These are phyloP conservation scores for Ustilago loliicola DNA, from an alignment of 1,284 basidiomycete genomes.

Conservation along the genomic window DNA sequence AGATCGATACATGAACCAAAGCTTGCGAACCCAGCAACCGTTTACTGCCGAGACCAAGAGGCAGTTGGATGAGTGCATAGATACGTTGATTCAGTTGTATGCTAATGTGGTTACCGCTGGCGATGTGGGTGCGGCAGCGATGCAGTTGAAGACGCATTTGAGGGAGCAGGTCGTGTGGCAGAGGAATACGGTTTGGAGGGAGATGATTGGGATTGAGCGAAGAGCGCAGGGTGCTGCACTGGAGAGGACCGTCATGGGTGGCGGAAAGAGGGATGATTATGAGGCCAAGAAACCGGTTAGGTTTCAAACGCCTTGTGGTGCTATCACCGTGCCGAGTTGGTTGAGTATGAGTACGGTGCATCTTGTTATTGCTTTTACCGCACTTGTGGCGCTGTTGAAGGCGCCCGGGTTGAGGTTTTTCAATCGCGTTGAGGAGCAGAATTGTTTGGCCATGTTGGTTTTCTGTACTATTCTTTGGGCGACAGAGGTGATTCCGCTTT, in stretches of 20 bases:
- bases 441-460: conserved; percentile 88
- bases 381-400: conserved; percentile 65
- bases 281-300: conserved; percentile 57
- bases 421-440: conserved; percentile 82
- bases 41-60: conserved; percentile 75
- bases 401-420: conserved; percentile 66
- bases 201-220: conserved; percentile 93
- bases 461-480: conserved; percentile 97
- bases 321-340: conserved; percentile 56
- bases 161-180: conserved; percentile 92
- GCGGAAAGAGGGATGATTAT: conserved; percentile 26
- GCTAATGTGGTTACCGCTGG: conserved; percentile 86
- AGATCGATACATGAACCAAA: conserved; percentile 82
- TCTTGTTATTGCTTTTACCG: conserved; percentile 60
- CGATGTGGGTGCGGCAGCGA: conserved; percentile 79
- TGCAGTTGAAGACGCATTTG: conserved; percentile 88
- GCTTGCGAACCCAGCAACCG: conserved; percentile 75
- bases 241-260: conserved; percentile 64
- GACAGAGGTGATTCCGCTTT: conserved; percentile 95
- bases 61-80: conserved; percentile 76
- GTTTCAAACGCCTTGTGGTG: conserved; percentile 59
- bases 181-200: conserved; percentile 94
- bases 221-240: conserved; percentile 68
- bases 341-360: conserved; percentile 66
- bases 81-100: conserved; percentile 81